Conservation (phyloP, 768 basidiomycete species). For the Dictyophora rubrovolvata region DNA sequence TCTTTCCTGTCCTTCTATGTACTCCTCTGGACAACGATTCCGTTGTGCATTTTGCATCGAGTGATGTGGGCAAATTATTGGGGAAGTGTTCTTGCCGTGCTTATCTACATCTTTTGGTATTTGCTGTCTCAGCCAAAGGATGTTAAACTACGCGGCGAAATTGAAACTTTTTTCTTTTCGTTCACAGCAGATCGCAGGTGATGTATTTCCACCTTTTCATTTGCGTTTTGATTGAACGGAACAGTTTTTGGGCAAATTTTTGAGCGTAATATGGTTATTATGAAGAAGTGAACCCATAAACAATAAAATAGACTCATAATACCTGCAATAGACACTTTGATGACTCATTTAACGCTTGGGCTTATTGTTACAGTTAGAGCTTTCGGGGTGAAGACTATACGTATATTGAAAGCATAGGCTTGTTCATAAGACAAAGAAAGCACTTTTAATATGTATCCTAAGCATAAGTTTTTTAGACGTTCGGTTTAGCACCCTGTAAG, state of each 20-base stretch:
- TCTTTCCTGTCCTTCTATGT: background rate
- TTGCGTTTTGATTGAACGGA: slow-evolving; percentile 7
- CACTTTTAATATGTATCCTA: background rate
- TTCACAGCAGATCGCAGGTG: slow-evolving; percentile 7
- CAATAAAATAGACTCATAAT: too few species aligned
- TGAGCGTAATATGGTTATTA: background rate
- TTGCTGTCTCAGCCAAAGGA: background rate
- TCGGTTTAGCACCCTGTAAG: slow-evolving; percentile 11
- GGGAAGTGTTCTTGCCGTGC: background rate
- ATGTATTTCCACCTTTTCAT: background rate
- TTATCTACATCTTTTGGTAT: slow-evolving; percentile 9
- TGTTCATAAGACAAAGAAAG: background rate
- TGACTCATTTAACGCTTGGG: too few species aligned
- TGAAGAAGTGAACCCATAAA: background rate
- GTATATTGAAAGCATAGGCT: background rate
- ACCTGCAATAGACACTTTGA: too few species aligned
- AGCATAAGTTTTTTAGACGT: slow-evolving; percentile 1
- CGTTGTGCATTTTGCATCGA: too few species aligned
- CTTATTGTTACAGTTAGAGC: too few species aligned
- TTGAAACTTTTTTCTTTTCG: background rate
- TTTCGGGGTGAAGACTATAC: background rate
- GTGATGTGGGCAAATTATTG: background rate
- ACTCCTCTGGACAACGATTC: too few species aligned
- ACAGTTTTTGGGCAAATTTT: background rate
- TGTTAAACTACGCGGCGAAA: slow-evolving; percentile 11